These are phyloP conservation scores for Macrotyloma uniflorum DNA, from an alignment of 306 rosid species.

Conservation along the genomic window DNA sequence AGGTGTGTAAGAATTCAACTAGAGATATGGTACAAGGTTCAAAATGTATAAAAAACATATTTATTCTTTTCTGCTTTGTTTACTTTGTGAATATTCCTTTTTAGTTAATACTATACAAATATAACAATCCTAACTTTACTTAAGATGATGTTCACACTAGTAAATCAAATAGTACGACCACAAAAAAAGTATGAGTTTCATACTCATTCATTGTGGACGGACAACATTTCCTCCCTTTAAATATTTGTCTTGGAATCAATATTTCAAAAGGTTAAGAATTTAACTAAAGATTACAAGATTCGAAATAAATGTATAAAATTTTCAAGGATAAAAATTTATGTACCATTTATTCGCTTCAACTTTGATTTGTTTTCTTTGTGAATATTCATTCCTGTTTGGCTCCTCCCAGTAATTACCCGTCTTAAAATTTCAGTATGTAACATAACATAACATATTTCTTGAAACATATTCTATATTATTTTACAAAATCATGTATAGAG, in stretches of 20 bases:
- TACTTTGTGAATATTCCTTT: neutral
- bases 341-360: neutral
- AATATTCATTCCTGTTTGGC: neutral
- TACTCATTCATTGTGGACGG: neutral
- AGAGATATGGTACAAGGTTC: neutral
- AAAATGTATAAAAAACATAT: neutral
- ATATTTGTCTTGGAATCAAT: neutral
- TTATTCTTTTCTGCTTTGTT: neutral
- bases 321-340: neutral
- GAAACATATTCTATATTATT: no score
- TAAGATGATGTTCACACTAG: neutral
- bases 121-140: neutral
- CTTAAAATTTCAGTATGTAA: neutral
- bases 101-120: neutral
- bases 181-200: neutral
- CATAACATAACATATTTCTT: no score
- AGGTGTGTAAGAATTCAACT: neutral
- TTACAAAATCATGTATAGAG: no score
- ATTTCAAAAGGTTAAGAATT: neutral
- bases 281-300: neutral
- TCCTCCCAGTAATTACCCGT: neutral
- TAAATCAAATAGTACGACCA: neutral
- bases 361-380: neutral
- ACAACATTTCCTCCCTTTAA: neutral
- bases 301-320: neutral